Evolutionary conservation across 495 filamentous ascomycete genomes (phyloP).

Genomic region (Penicillium psychrofluorescens): DNA sequence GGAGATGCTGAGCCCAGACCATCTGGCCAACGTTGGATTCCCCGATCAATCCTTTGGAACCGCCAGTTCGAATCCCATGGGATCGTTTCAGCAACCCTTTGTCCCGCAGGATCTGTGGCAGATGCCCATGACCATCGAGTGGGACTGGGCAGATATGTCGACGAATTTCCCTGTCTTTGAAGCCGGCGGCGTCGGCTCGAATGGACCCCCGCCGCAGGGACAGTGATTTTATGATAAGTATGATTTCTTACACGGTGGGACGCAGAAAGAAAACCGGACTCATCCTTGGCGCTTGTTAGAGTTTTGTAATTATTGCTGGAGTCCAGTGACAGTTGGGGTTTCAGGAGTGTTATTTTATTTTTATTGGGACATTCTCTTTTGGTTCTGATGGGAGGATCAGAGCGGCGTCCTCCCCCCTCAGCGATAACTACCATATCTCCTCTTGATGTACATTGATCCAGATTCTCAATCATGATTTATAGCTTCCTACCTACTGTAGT

Average conservation of each 20-base stretch:
- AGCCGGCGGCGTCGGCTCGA: constrained; percentile 13
- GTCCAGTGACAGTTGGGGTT: constrained; percentile 1
- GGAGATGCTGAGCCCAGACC: constrained; percentile 34
- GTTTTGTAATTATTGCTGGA: background rate
- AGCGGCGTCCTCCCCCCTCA: background rate
- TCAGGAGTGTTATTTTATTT: too few species aligned
- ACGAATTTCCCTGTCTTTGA: constrained; percentile 42
- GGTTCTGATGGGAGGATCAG: too few species aligned
- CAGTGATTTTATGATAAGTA: constrained; percentile 15
- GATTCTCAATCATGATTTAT: background rate
- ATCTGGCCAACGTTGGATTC: constrained; percentile 32
- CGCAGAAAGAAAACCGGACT: too few species aligned
- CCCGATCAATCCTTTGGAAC: constrained; percentile 34
- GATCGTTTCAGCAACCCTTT: constrained; percentile 77
- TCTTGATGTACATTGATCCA: constrained; percentile 7
- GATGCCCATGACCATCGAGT: constrained; percentile 93
- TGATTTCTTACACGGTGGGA: background rate
- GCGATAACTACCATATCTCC: background rate
- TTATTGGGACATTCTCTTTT: too few species aligned
- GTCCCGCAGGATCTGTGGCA: constrained; percentile 97
- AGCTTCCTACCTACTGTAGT: background rate
- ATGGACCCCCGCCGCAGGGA: constrained; percentile 9
- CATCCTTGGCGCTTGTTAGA: too few species aligned
- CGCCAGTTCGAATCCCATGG: constrained; percentile 31
- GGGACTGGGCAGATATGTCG: constrained; percentile 93